Conservation (phyloP, 345 rosid genomes). For the Nasturtium officinale region DNA sequence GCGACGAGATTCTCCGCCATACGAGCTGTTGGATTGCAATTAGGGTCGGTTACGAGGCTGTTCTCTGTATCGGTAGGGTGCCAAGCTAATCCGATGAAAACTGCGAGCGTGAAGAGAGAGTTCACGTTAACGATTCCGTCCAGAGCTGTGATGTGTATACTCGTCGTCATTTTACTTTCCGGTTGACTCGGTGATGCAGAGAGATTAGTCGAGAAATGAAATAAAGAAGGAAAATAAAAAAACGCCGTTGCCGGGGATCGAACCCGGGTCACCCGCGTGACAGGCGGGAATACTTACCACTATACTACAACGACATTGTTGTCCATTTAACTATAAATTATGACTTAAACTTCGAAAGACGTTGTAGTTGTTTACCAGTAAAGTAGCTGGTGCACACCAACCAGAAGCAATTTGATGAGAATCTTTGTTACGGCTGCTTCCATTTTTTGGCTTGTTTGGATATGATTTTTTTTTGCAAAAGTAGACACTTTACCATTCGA, state of each 20-base stretch:
- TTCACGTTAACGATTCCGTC: constrained; percentile 83
- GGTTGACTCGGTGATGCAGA: constrained; percentile 19
- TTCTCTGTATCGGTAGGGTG: constrained; percentile 54
- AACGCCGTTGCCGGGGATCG: constrained; percentile 95
- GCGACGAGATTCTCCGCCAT: constrained; percentile 64
- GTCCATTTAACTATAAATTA: too few species aligned
- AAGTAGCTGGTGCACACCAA: constrained; percentile 12
- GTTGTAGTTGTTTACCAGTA: not conserved
- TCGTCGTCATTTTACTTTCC: constrained; percentile 58
- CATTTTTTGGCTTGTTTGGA: not conserved
- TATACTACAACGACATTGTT: constrained; percentile 85
- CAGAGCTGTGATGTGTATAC: constrained; percentile 81
- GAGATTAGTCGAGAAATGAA: constrained; percentile 13
- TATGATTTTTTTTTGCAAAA: constrained; percentile 1
- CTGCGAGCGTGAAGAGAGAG: constrained; percentile 92
- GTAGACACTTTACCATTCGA: constrained; percentile 18
- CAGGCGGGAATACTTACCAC: constrained; percentile 97
- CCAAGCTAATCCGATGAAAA: constrained; percentile 85
- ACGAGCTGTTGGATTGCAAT: constrained; percentile 50
- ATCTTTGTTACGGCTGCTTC: not conserved
- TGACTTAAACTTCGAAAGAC: too few species aligned
- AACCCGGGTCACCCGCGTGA: constrained; percentile 99
- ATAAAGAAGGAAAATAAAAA: not conserved
- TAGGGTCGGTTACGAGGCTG: constrained; percentile 49
- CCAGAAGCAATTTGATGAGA: constrained; percentile 3